Evolutionary conservation across 2,329 filamentous ascomycete genomes (phyloP), one percentile per base, ranked within the genome.

Genomic region (Annulohypoxylon truncatum): DNA sequence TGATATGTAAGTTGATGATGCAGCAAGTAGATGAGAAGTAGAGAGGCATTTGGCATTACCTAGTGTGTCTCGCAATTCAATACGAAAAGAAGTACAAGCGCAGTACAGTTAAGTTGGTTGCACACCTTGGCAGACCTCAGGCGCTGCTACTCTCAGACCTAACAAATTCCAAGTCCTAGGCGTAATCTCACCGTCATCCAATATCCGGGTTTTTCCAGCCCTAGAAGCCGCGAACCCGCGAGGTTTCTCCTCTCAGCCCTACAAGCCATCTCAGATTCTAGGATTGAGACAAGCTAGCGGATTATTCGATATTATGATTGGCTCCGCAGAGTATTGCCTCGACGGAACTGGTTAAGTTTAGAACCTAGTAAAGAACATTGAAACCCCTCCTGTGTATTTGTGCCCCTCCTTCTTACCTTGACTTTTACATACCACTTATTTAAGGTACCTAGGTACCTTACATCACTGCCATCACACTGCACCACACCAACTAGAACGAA

Each of bases 191-290:
- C 33, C 24, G 33, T 55, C 44, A 28, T 46, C 42, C 42, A 46
- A 35, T 24, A 55, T 53, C 47, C 35, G 31, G 26, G 29, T 52
- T 24, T 60, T 64, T 24, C 8, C 38, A 58, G 48, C 29, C 35
- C 38, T 42, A 42, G 38, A 42, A 42, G 15, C 15, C 53, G 28
- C 15, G 38, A 42, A 42, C 38, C 15, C 53, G 28, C 15, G 38
- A 50, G 55, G 40, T 58, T 38, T 56, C 50, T 53, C 18, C 47
- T 70, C 67, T 70, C 67, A 70, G 67, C 67, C 67, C 67, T 70
- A 70, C 56, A 67, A 68, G 58, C 55, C 67, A 52, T 56, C 33
- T 47, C 31, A 59, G 55, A 29, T 48, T 48, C 31, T 55, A 54
- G 31, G 46, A 64, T 33, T 62, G 40, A 69, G 56, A 69, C 64